A percentile compares a stretch with the other conserved stretches of the same genome.
phyloP scores from a whole-genome alignment of 2,329 filamentous ascomycete genomes.

The Colletotrichum graminicola region DNA sequence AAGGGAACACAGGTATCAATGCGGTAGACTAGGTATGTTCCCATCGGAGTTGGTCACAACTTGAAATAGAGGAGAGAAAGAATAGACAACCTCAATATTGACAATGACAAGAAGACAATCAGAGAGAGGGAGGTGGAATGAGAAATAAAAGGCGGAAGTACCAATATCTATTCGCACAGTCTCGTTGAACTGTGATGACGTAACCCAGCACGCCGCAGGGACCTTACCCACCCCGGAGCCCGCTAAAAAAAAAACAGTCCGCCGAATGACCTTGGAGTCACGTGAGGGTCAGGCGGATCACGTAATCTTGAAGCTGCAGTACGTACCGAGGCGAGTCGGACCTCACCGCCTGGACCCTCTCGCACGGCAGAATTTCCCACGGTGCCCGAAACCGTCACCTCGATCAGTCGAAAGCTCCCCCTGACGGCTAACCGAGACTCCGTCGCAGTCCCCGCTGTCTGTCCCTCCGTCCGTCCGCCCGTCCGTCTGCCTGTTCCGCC shows the following conservation, averaged over 20 bases:
- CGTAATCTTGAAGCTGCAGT: background rate
- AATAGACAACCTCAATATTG: too few species aligned
- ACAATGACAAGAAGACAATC: too few species aligned
- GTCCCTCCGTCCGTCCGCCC: background rate
- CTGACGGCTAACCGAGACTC: conserved; percentile 29
- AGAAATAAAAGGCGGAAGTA: background rate
- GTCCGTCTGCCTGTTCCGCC: conserved; percentile 2
- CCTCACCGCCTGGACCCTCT: conserved; percentile 36
- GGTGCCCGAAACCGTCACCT: conserved; percentile 34
- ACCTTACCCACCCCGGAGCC: background rate
- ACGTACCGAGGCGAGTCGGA: background rate
- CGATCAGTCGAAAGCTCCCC: conserved; percentile 12
- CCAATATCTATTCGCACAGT: background rate
- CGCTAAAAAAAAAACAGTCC: background rate
- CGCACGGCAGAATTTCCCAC: conserved; percentile 41
- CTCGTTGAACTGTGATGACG: background rate
- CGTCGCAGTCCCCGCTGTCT: conserved; percentile 24
- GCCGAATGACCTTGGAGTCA: background rate
- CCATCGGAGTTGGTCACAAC: background rate
- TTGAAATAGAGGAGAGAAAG: background rate
- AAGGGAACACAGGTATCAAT: background rate
- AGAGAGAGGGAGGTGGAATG: too few species aligned
- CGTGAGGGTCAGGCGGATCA: background rate
- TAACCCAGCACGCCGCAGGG: background rate
- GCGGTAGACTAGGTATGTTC: background rate